Percentiles rank a stretch among this genome's conserved stretches.
Evolutionary conservation across 2,329 filamentous ascomycete species (phyloP).

Genomic region (Pestalotiopsis sp.): DNA sequence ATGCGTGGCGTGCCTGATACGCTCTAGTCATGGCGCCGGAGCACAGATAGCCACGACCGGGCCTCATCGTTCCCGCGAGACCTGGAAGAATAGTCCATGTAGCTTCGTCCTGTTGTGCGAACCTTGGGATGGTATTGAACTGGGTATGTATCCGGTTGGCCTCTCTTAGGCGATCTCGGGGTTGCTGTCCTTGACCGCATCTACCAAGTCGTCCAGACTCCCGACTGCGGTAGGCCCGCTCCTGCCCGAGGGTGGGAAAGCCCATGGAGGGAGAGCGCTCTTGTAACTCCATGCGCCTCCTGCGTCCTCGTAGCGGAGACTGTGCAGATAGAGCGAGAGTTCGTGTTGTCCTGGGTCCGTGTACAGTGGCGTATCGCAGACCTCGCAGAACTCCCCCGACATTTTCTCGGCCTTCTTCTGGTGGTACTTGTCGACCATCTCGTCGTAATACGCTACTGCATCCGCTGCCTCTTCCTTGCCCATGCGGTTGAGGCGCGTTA

Average conservation of each 20-base stretch:
- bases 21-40: background rate
- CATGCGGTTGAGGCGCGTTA: constrained; percentile 83
- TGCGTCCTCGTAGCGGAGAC: constrained; percentile 83
- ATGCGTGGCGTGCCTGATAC: background rate
- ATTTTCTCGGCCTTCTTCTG: constrained; percentile 91
- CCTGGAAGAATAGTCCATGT: background rate
- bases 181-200: constrained; percentile 51
- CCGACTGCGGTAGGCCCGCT: constrained; percentile 73
- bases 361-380: constrained; percentile 88
- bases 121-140: background rate
- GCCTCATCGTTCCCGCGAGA: background rate
- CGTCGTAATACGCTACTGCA: constrained; percentile 89
- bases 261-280: constrained; percentile 85
- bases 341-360: constrained; percentile 91
- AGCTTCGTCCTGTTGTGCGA: background rate
- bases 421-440: constrained; percentile 89
- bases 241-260: constrained; percentile 73
- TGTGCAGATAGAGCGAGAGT: constrained; percentile 91
- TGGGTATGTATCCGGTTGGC: no score
- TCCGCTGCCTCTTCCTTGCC: constrained; percentile 92
- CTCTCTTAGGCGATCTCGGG: constrained; percentile 38
- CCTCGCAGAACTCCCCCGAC: constrained; percentile 78
- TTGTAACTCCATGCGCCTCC: constrained; percentile 85
- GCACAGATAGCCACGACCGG: background rate
- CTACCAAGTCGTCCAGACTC: constrained; percentile 60